phyloP scores from a whole-genome alignment of 768 basidiomycete genomes.

The Mycena epipterygia region DNA sequence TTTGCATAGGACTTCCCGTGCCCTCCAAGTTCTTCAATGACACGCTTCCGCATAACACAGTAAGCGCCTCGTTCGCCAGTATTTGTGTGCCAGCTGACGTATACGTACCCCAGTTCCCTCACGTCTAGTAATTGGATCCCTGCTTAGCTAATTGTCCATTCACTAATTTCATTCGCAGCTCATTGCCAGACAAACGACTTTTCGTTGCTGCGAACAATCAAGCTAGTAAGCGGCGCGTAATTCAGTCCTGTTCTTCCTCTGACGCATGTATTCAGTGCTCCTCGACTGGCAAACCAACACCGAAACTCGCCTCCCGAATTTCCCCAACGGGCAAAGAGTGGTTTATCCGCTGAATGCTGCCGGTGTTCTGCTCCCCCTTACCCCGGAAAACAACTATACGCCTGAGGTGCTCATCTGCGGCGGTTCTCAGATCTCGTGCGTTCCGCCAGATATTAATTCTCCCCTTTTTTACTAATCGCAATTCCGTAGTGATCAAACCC shows the following conservation, averaged over 20 bases:
- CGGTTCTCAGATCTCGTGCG: constrained; percentile 40
- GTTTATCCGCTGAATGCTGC: constrained; percentile 38
- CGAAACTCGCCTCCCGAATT: constrained; percentile 43
- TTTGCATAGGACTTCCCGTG: constrained; percentile 26
- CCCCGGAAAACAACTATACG: constrained; percentile 45
- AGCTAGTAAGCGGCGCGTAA: constrained; percentile 25
- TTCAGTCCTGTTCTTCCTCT: background rate
- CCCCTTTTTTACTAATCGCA: background rate
- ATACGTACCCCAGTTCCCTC: constrained; percentile 26
- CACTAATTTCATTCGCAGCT: constrained; percentile 13
- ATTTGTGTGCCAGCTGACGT: background rate
- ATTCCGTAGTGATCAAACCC: constrained; percentile 26
- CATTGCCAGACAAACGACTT: constrained; percentile 39
- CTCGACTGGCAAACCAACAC: constrained; percentile 41
- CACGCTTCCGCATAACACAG: constrained; percentile 34
- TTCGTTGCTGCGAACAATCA: constrained; percentile 43
- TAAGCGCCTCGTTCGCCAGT: background rate
- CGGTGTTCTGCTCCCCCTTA: constrained; percentile 43
- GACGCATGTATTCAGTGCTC: constrained; percentile 30
- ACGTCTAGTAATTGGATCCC: constrained; percentile 21
- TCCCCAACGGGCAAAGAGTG: constrained; percentile 42
- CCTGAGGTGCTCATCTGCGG: constrained; percentile 47
- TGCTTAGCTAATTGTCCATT: background rate
- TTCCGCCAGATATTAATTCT: background rate
- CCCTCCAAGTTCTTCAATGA: constrained; percentile 30